Base-by-base conservation (phyloP, 108 stramenopile genomes). In the Fragilariopsis cylindrus region DNA sequence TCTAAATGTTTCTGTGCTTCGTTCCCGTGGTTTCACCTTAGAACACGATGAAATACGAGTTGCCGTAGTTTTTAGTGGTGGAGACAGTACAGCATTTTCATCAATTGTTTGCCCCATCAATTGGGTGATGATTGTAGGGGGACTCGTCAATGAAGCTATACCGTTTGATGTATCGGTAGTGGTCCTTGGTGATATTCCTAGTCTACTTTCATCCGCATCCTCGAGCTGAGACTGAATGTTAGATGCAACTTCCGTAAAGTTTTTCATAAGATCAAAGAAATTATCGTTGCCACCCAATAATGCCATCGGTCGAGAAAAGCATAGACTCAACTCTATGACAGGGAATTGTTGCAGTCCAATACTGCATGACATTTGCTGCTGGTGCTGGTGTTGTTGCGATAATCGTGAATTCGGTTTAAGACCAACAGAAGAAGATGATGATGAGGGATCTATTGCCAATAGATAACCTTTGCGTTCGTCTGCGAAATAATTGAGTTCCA, bases 401-500 rank as follows among this genome's bases (percentile, higher is more conserved):
- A 52, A 2, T 52, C 13, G 50, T 13, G 9, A 13, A 13, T 13
- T 52, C 50, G 50, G 1, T 9, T 2, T 1, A 15, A 53, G 15
- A 53, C 52, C 52, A 53, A 53, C 52, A 60, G 58, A 21, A 30
- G 19, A 21, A 16, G 16, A 16, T 16, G 58, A 60, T 16, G 2
- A 21, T n/a, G 4, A 44, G 7, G 73, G 65, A 42, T 76, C 57
- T 43, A 76, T 45, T 7, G 75, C n/a, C 57, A 76, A 41, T 18
- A 49, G 48, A 30, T 43, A 69, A 13, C 75, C 68, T 11, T 58
- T 30, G 11, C 50, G 57, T 9, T 41, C 48, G 13, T 42, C 65
- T 12, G 21, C 49, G 5, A 76, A 15, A 48, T 76, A 69, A 65
- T 76, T 76, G 12, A 69, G 56, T 53, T 65, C 46, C 48, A 76